These are phyloP conservation scores for Dichotomopilus funicola DNA, from an alignment of 2,329 filamentous ascomycete species.

Conservation along the genomic window DNA sequence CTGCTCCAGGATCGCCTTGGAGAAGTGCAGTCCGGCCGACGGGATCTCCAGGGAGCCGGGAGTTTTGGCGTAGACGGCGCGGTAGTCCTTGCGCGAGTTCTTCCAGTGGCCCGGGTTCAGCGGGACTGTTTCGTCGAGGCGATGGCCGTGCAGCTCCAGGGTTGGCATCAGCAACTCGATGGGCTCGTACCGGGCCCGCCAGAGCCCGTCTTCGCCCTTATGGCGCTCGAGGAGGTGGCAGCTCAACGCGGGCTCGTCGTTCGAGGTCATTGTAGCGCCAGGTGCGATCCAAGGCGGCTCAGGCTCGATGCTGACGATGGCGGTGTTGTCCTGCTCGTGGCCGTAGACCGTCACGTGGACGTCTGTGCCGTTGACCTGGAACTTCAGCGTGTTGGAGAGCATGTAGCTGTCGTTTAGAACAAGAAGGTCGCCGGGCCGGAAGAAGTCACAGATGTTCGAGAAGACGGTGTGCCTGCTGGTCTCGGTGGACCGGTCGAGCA, in stretches of 20 bases:
- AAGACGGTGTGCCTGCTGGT: neutral
- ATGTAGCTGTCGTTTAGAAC: neutral
- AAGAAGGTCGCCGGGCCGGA: neutral
- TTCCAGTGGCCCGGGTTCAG: neutral
- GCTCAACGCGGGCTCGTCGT: neutral
- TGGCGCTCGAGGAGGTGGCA: neutral
- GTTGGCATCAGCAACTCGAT: neutral
- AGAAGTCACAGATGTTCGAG: neutral
- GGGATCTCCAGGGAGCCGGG: neutral
- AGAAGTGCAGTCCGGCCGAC: neutral
- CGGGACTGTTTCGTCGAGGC: neutral
- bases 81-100: neutral
- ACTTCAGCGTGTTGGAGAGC: neutral
- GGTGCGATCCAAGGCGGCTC: neutral
- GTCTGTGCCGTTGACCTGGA: neutral
- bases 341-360: neutral
- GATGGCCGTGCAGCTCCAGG: neutral
- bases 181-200: neutral
- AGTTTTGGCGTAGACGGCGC: neutral
- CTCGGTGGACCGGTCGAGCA: neutral
- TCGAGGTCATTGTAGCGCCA: neutral
- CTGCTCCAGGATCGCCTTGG: neutral
- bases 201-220: neutral
- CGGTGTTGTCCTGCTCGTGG: neutral
- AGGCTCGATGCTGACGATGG: neutral